Base-by-base conservation (phyloP, 257 asterid genomes). In the Sherardia arvensis region DNA sequence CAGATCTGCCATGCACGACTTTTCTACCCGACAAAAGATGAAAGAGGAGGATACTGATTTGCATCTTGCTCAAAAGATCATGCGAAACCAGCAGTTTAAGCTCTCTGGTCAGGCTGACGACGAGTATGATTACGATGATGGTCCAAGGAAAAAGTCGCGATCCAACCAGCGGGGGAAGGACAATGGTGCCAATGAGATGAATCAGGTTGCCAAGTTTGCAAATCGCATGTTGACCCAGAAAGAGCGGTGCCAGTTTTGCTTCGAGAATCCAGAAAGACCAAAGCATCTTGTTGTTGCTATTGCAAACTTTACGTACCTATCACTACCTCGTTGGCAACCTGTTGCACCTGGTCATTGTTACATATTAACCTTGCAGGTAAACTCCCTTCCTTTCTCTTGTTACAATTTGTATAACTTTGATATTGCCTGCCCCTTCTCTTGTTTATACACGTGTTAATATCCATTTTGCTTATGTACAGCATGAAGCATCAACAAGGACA, bases 111-210 rank as follows among this genome's bases (percentile, higher is more conserved):
- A 79, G 78, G 95, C 95, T 23, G 96, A 93, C 74, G 97, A 89
- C 68, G 99, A 93, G 78, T 89, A 93, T 69, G 99, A 92, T 69
- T 85, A 85, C 70, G 99, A 93, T 43, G 95, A 76, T 29, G 88
- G 86, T 57, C 94, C 97, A 61, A 83, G 77, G 76, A 85, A 65
- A 66, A 93, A 85, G 76, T 21, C 64, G 56, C 78, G 86, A 57
- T 84, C 84, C 84, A 85, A 78, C 82, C 85, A 74, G 66, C 84
- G 81, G 65, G 72, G 65, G 64, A 55, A 64, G 59, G 78, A 73
- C 72, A 65, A 30, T 45, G 77, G 74, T 71, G 69, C 89, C 18
- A 66, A 77, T 53, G 83, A 85, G 76, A 73, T 79, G 55, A 64
- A 79, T 43, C 83, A 85, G 77, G 73, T 79, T 48, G 69, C 83